A percentile compares a stretch with the other conserved stretches of the same genome.
phyloP scores from a whole-genome alignment of 2,329 filamentous ascomycete species.

The Neobulgaria alba region DNA sequence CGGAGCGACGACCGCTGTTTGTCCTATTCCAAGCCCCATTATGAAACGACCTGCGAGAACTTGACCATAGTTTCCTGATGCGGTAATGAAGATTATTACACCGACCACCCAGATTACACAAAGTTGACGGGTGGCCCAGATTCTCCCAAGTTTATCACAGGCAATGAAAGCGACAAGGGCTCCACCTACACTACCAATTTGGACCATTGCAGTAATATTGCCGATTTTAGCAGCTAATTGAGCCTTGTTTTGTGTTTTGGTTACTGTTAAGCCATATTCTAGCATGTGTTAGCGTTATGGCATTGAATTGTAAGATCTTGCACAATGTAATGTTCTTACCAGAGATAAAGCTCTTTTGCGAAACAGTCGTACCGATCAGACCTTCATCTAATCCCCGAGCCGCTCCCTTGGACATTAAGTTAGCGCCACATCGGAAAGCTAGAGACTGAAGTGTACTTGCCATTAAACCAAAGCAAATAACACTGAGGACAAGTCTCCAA shows the following conservation, averaged over 20 bases:
- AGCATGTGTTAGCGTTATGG: constrained; percentile 1
- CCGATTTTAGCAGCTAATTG: constrained; percentile 28
- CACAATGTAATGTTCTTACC: constrained; percentile 8
- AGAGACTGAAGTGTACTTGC: constrained; percentile 1
- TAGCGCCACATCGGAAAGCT: background rate
- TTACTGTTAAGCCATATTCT: constrained; percentile 15
- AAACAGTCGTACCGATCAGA: constrained; percentile 25
- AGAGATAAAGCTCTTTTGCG: constrained; percentile 19
- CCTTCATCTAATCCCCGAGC: constrained; percentile 23
- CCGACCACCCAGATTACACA: constrained; percentile 20
- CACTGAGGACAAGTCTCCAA: constrained; percentile 25
- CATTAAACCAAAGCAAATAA: constrained; percentile 22
- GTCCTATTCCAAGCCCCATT: constrained; percentile 32
- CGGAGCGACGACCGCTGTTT: constrained; percentile 29
- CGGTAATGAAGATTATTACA: constrained; percentile 28
- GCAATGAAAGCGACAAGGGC: constrained; percentile 25
- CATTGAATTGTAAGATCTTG: too few species aligned
- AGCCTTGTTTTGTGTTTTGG: constrained; percentile 12
- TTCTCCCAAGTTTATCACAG: constrained; percentile 22
- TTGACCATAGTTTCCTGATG: constrained; percentile 23
- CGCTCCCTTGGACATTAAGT: constrained; percentile 10
- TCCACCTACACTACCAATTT: constrained; percentile 31
- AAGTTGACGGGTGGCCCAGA: constrained; percentile 21
- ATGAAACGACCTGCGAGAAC: constrained; percentile 23
- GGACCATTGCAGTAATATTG: constrained; percentile 34